These are phyloP conservation scores for Naegleria fowleri DNA, from an alignment of 208 protist genomes.

Conservation along the genomic window DNA sequence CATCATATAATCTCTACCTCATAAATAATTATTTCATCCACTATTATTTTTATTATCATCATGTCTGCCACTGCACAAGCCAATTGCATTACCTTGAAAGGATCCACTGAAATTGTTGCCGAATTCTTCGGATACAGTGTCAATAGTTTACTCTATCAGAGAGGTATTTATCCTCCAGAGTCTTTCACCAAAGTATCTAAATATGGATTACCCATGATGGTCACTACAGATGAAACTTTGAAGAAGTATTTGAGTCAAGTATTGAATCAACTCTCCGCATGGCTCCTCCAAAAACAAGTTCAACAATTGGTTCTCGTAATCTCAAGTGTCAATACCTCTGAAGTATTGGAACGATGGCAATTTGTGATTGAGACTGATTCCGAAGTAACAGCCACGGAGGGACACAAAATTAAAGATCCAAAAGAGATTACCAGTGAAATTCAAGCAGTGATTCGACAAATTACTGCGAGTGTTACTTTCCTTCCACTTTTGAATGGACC, in stretches of 20 bases:
- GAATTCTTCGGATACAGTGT: conserved; percentile 93
- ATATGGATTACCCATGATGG: conserved; percentile 87
- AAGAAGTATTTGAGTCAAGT: conserved; percentile 87
- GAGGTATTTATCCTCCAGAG: conserved; percentile 94
- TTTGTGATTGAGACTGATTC: conserved; percentile 81
- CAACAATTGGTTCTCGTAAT: conserved; percentile 91
- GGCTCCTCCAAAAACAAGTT: conserved; percentile 74
- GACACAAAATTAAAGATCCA: conserved; percentile 33
- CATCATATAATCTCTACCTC: too few species aligned
- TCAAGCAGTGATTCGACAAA: conserved; percentile 89
- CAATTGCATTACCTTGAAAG: conserved; percentile 82
- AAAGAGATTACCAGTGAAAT: conserved; percentile 86
- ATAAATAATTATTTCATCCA: too few species aligned
- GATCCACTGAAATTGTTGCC: conserved; percentile 89
- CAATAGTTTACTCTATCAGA: conserved; percentile 89
- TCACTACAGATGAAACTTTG: conserved; percentile 85
- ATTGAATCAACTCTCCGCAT: conserved; percentile 82
- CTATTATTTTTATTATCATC: background rate
- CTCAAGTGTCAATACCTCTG: conserved; percentile 51
- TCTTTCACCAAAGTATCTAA: conserved; percentile 81
- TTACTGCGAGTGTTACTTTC: conserved; percentile 90
- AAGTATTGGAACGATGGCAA: conserved; percentile 87
- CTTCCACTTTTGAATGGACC: conserved; percentile 79
- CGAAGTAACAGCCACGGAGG: background rate
- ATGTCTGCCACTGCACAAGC: background rate